phyloP scores from a whole-genome alignment of 2,329 filamentous ascomycete genomes.

The Alternaria rosae region DNA sequence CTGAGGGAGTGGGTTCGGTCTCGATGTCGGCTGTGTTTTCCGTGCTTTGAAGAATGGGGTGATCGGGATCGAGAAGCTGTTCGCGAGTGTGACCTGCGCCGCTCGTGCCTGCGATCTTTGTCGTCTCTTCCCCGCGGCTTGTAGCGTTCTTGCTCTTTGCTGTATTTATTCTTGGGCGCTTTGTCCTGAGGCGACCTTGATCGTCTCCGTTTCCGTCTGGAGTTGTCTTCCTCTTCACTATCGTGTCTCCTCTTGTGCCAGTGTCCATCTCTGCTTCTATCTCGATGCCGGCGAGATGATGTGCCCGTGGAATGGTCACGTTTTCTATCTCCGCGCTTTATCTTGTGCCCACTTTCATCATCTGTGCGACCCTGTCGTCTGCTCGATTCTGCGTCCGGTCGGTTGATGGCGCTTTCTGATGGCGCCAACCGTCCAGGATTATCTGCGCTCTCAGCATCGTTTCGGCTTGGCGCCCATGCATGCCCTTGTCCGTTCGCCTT shows the following conservation, averaged over 20 bases:
- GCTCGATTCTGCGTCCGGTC: constrained; percentile 20
- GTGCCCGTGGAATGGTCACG: constrained; percentile 3
- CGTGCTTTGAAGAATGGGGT: constrained; percentile 18
- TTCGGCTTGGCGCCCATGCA: background rate
- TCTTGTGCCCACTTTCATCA: constrained; percentile 22
- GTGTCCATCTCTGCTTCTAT: constrained; percentile 20
- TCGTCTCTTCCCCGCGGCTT: constrained; percentile 16
- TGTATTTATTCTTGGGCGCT: constrained; percentile 9
- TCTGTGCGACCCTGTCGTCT: constrained; percentile 24
- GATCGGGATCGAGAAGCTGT: constrained; percentile 31
- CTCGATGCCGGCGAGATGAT: constrained; percentile 13
- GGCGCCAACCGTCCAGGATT: constrained; percentile 30
- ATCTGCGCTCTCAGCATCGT: constrained; percentile 19
- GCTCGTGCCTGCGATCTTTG: constrained; percentile 17
- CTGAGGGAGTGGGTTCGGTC: constrained; percentile 22
- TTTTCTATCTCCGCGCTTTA: constrained; percentile 16
- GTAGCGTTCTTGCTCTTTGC: constrained; percentile 17
- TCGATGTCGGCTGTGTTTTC: constrained; percentile 15
- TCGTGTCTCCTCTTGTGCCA: constrained; percentile 25
- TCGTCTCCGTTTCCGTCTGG: constrained; percentile 22
- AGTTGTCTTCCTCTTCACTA: constrained; percentile 20
- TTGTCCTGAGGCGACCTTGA: constrained; percentile 25
- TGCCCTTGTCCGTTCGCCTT: constrained; percentile 20
- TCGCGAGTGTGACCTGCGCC: constrained; percentile 25
- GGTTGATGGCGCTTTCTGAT: constrained; percentile 23